phyloP scores from a whole-genome alignment of 768 basidiomycete genomes.

The Chiua virens region DNA sequence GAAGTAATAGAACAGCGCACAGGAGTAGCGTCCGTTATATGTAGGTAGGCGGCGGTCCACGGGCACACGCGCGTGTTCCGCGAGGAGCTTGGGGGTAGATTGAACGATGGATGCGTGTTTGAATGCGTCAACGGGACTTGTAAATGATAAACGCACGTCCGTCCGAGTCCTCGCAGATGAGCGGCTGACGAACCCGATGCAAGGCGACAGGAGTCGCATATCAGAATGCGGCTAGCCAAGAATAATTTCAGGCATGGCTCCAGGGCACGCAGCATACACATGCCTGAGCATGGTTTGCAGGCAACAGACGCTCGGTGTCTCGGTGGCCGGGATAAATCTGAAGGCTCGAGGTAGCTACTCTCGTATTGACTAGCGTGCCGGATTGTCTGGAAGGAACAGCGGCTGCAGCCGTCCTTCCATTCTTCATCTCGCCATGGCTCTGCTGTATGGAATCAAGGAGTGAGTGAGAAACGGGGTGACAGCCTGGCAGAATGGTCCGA shows the following conservation, averaged over 20 bases:
- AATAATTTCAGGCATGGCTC: constrained; percentile 10
- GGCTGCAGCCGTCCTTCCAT: not conserved
- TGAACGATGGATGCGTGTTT: constrained; percentile 9
- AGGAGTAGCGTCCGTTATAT: constrained; percentile 21
- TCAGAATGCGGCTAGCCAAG: constrained; percentile 6
- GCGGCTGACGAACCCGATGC: constrained; percentile 17
- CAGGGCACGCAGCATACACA: constrained; percentile 16
- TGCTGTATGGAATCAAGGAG: not conserved
- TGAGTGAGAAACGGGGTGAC: constrained; percentile 10
- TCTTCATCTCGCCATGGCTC: not conserved
- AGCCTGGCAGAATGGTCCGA: constrained; percentile 3
- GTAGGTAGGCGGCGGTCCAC: constrained; percentile 10
- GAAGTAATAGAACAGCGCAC: constrained; percentile 10
- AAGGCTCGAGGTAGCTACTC: not conserved
- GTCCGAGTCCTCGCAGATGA: constrained; percentile 4
- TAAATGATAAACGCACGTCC: not conserved
- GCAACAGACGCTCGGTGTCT: not conserved
- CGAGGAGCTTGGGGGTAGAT: constrained; percentile 13
- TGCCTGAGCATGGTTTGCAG: not conserved
- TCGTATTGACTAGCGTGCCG: not conserved
- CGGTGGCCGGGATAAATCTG: not conserved
- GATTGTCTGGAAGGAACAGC: not conserved
- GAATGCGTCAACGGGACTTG: constrained; percentile 5
- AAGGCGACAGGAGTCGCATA: constrained; percentile 15
- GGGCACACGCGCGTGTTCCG: constrained; percentile 12